Conservation (phyloP, 139 green algal genomes). For the Pseudopediastrum boryanum region DNA sequence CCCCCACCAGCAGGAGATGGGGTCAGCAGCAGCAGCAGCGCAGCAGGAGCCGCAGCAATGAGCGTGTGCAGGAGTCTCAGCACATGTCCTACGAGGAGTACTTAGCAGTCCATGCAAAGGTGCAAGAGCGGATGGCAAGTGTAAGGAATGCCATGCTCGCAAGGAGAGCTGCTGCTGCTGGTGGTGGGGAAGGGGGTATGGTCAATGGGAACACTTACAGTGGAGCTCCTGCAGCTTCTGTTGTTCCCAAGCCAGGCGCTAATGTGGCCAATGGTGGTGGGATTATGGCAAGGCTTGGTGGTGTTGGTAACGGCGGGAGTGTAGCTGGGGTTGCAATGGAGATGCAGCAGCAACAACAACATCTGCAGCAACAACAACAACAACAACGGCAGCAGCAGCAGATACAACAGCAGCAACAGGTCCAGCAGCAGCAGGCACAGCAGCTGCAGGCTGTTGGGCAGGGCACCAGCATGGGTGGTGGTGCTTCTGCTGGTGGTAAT, state of each 20-base stretch:
- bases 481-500: too few relatives aligned
- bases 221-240: too few relatives aligned
- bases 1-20: too few relatives aligned
- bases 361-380: neutral
- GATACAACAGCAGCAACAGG: neutral
- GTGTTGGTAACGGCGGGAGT: neutral
- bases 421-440: neutral
- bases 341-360: slow-evolving; percentile 18
- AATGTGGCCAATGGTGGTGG: neutral
- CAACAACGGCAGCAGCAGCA: neutral
- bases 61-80: slow-evolving; percentile 2
- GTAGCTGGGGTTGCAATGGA: neutral
- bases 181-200: neutral
- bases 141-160: neutral
- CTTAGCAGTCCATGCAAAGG: slow-evolving; percentile 14
- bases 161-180: neutral
- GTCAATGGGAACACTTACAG: too few relatives aligned
- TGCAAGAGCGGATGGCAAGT: slow-evolving; percentile 11
- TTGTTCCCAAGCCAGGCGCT: neutral
- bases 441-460: neutral
- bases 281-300: too few relatives aligned
- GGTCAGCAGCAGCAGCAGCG: slow-evolving; percentile 14
- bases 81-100: slow-evolving; percentile 22
- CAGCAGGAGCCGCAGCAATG: neutral
- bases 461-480: neutral